These are phyloP conservation scores for Leccinum subtestaceum DNA, from an alignment of 768 basidiomycete species.

Conservation along the genomic window DNA sequence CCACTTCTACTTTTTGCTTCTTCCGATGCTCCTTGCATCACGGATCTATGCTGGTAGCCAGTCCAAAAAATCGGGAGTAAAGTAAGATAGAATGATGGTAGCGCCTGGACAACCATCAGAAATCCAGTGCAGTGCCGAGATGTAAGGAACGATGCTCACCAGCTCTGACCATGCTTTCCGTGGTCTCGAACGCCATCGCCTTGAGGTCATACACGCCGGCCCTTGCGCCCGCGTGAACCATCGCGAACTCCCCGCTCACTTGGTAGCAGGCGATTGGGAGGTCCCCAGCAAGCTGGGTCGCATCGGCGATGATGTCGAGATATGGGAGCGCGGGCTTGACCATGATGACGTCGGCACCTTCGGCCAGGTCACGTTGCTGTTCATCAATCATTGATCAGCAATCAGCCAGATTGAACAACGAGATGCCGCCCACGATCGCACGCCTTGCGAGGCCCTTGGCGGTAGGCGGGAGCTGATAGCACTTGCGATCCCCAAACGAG, in stretches of 20 bases:
- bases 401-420: neutral
- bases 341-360: conserved; percentile 99
- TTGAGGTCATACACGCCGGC: conserved; percentile 93
- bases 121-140: neutral
- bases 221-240: conserved; percentile 90
- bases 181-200: conserved; percentile 92
- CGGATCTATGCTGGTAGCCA: conserved; percentile 52
- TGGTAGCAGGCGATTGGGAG: conserved; percentile 96
- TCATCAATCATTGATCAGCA: conserved; percentile 4
- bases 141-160: conserved; percentile 46
- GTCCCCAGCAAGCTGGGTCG: conserved; percentile 73
- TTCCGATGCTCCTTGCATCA: neutral
- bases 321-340: conserved; percentile 96
- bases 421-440: conserved; percentile 71
- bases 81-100: conserved; percentile 89
- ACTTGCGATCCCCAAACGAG: conserved; percentile 93
- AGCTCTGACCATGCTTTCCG: conserved; percentile 89
- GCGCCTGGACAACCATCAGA: conserved; percentile 56
- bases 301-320: conserved; percentile 93
- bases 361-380: conserved; percentile 81
- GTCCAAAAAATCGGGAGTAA: conserved; percentile 94
- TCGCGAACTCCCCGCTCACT: conserved; percentile 96
- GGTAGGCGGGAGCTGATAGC: conserved; percentile 92
- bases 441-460: conserved; percentile 89
- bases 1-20: neutral